Conservation (phyloP, 2,329 filamentous ascomycete genomes). For the Xylariaceae sp. region DNA sequence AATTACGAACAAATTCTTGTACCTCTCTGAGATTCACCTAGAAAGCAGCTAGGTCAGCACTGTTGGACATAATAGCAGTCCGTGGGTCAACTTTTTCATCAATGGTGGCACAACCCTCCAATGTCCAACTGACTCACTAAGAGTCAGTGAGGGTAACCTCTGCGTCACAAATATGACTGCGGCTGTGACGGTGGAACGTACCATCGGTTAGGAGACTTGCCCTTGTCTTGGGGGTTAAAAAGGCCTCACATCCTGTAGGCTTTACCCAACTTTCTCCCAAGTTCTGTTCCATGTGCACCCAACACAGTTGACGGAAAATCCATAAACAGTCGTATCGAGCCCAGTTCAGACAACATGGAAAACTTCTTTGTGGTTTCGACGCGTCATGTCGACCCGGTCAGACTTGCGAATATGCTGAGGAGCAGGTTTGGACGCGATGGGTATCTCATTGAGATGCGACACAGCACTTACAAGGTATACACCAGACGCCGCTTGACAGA, state of each 20-base stretch:
- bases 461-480: slow-evolving; percentile 12
- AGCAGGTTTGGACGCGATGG: slow-evolving; percentile 6
- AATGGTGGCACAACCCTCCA: background rate
- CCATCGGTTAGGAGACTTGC: background rate
- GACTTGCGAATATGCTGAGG: slow-evolving; percentile 1
- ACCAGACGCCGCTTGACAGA: background rate
- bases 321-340: background rate
- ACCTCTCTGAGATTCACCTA: background rate
- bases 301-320: background rate
- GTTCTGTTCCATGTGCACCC: background rate
- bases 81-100: background rate
- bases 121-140: background rate
- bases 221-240: background rate
- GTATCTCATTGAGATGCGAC: slow-evolving; percentile 11
- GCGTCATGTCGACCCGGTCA: slow-evolving; percentile 2
- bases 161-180: background rate
- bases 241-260: background rate
- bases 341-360: background rate
- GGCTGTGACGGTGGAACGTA: background rate
- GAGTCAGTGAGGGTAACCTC: background rate
- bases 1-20: background rate
- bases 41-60: background rate
- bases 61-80: background rate
- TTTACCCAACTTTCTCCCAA: background rate
- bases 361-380: background rate